Evolutionary conservation across 345 rosid species (phyloP).

Genomic region (Eucalyptus erythrocorys): DNA sequence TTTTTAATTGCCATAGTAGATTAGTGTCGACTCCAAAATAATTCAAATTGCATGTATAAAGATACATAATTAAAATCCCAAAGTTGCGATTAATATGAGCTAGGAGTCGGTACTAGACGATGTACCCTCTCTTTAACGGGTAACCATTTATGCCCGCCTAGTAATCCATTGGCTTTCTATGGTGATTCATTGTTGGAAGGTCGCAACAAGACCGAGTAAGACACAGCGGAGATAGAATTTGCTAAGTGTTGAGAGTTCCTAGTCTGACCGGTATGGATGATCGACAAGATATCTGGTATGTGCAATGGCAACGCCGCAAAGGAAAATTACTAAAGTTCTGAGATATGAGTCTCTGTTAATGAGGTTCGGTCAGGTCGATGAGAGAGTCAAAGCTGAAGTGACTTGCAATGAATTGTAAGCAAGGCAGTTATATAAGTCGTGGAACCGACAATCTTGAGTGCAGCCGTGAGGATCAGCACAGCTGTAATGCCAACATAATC

Average conservation of each 20-base stretch:
- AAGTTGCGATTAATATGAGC: neutral
- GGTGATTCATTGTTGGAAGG: neutral
- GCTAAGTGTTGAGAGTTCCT: neutral
- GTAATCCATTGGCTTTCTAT: neutral
- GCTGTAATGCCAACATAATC: fast-evolving
- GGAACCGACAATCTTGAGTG: neutral
- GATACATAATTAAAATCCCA: neutral
- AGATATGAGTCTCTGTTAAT: neutral
- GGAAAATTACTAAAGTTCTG: neutral
- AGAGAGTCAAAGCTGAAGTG: neutral
- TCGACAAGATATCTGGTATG: neutral
- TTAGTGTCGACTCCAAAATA: neutral
- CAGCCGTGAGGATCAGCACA: neutral
- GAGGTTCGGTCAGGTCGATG: neutral
- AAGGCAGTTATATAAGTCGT: neutral
- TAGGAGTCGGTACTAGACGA: neutral
- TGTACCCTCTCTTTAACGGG: neutral
- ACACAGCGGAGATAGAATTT: neutral
- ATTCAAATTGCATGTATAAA: neutral
- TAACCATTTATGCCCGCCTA: neutral
- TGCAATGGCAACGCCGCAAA: neutral
- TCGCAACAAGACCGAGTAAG: neutral
- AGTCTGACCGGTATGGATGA: neutral
- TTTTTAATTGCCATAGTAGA: neutral
- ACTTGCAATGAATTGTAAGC: neutral